A percentile compares a stretch with the other conserved stretches of the same genome.
These are phyloP conservation scores for Coprinellus micaceus DNA, from an alignment of 768 basidiomycete genomes.

Conservation along the genomic window DNA sequence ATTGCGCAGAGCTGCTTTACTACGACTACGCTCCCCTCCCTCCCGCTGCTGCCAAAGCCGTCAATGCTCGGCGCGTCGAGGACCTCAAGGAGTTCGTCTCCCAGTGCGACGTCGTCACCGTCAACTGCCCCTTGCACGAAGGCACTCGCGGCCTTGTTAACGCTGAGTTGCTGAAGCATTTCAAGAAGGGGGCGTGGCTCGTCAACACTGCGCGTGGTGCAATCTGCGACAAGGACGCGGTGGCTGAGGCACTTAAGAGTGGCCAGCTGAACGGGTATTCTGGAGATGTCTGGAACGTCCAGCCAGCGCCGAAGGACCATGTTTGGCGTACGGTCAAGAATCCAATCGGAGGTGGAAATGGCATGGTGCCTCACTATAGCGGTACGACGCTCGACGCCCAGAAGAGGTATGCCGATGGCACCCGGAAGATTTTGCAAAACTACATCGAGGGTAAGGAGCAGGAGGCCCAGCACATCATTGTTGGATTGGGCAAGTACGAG, in stretches of 20 bases:
- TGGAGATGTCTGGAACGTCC: slow-evolving; percentile 82
- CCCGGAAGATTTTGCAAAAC: slow-evolving; percentile 67
- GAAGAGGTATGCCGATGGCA: slow-evolving; percentile 75
- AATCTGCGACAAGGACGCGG: slow-evolving; percentile 81
- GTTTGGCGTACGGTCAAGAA: slow-evolving; percentile 83
- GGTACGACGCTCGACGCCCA: slow-evolving; percentile 91
- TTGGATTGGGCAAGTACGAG: slow-evolving; percentile 59
- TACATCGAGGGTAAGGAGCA: slow-evolving; percentile 63
- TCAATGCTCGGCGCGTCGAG: slow-evolving; percentile 71
- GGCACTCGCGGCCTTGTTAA: slow-evolving; percentile 78
- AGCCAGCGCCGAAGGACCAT: slow-evolving; percentile 85
- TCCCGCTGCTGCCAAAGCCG: slow-evolving; percentile 58
- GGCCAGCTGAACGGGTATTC: slow-evolving; percentile 69
- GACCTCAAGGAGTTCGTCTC: slow-evolving; percentile 64
- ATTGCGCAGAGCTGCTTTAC: slow-evolving; percentile 88
- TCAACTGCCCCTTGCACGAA: slow-evolving; percentile 88
- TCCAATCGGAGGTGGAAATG: slow-evolving; percentile 80
- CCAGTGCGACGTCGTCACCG: slow-evolving; percentile 75
- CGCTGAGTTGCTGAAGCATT: slow-evolving; percentile 75
- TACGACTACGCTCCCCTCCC: slow-evolving; percentile 81
- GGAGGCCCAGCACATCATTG: slow-evolving; percentile 77
- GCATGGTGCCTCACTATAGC: slow-evolving; percentile 85
- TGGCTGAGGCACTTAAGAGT: slow-evolving; percentile 69
- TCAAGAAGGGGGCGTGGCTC: slow-evolving; percentile 91
- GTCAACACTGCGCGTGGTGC: slow-evolving; percentile 94